Evolutionary conservation across 1,284 basidiomycete species (phyloP), one percentile per base, ranked within the genome.

Genomic region (Tilletia indica): DNA sequence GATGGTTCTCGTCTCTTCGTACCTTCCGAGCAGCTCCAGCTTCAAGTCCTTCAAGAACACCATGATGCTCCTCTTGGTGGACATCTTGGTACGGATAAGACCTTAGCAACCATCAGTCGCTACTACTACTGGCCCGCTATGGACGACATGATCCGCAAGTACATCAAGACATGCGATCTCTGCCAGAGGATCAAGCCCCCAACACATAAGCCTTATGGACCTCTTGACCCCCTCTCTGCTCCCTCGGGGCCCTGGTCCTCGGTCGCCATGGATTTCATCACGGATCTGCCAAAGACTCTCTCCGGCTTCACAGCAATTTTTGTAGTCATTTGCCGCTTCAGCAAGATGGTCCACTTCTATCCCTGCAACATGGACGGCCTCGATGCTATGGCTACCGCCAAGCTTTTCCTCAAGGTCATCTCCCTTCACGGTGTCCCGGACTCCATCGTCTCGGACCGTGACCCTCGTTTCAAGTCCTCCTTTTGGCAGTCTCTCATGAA

Each of bases 81-180:
- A 3, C 88, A 89, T 74, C 86, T 83, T 0, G 88, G 88, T 0
- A 70, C 77, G 2, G 76, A 70, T 0, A 86, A 85, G 70, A 88
- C 86, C 0, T 49, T 79, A 72, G 48, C 78, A 5, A 61, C 78
- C 2, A 51, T 84, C 2, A 11, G n/a, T 14, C 70, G 79, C 1
- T 49, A 78, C 3, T 85, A 74, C 70, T 86, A 79, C 70, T 87
- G 86, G 86, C 82, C 80, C 16, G 61, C 47, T 3, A 84, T 86
- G 84, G 45, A 83, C 85, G 31, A 25, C 19, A 34, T 38, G 21
- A 19, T 61, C 4, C 58, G 58, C 25, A 31, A 25, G 9, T 61
- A 61, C 58, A 38, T 68, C 31, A 36, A 45, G 31, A 42, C 67
- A 4, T 68, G 67, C 67, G 67, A 68, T 47, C 45, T 48, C 14